Conservation (phyloP, 306 rosid genomes). For the Trifolium dubium region DNA sequence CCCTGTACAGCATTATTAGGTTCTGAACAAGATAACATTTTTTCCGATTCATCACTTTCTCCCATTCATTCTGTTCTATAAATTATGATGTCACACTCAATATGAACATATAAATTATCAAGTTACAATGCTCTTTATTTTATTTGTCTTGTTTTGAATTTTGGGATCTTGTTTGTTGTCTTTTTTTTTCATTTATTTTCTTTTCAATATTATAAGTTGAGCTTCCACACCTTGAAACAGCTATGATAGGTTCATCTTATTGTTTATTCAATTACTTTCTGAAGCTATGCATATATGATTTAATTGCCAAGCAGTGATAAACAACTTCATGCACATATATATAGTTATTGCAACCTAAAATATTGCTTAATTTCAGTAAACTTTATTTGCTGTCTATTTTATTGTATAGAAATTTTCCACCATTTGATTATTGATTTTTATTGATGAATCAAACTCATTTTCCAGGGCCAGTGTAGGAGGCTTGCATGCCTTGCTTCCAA, state of each 20-base stretch:
- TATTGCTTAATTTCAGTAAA: constrained; percentile 29
- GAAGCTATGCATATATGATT: constrained; percentile 18
- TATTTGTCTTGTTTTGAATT: constrained; percentile 25
- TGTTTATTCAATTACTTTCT: constrained; percentile 34
- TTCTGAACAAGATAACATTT: constrained; percentile 40
- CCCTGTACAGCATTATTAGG: constrained; percentile 43
- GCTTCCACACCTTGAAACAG: not conserved
- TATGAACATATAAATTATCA: constrained; percentile 41
- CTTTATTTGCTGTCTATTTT: constrained; percentile 20
- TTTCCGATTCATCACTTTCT: constrained; percentile 14
- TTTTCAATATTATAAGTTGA: constrained; percentile 12
- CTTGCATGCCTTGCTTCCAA: constrained; percentile 62
- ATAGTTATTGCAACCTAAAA: constrained; percentile 1
- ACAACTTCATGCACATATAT: not conserved
- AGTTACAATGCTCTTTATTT: constrained; percentile 16
- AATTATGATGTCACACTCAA: constrained; percentile 23
- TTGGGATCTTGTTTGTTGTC: not conserved
- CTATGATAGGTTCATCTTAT: constrained; percentile 20
- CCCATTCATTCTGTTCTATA: constrained; percentile 25
- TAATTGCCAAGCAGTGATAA: constrained; percentile 23
- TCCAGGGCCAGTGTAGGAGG: constrained; percentile 63
- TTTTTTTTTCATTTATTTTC: not conserved
- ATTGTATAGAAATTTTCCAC: constrained; percentile 10
- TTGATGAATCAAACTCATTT: constrained; percentile 53
- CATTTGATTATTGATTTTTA: constrained; percentile 37